These are phyloP conservation scores for Microbotryum saponariae DNA, from an alignment of 1,284 basidiomycete species.

Conservation along the genomic window DNA sequence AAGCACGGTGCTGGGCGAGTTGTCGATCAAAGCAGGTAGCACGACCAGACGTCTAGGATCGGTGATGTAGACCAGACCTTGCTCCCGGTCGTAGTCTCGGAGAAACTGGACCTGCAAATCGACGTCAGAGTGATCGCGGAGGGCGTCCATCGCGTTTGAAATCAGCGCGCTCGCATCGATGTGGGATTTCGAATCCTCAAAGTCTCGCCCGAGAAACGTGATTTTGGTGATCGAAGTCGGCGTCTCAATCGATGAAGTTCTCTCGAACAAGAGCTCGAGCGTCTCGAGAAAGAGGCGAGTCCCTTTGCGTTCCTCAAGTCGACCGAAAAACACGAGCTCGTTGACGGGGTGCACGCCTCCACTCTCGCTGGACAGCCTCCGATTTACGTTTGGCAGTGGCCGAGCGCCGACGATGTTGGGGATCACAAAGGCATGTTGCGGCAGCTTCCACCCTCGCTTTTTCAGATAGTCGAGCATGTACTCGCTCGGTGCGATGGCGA, in stretches of 20 bases:
- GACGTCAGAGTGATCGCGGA: slow-evolving; percentile 21
- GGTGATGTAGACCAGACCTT: slow-evolving; percentile 24
- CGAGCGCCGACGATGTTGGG: slow-evolving; percentile 20
- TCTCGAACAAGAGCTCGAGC: slow-evolving; percentile 14
- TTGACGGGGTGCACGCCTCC: slow-evolving; percentile 2
- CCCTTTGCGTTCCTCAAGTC: slow-evolving; percentile 32
- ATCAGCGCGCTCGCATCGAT: slow-evolving; percentile 17
- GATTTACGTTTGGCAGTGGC: background rate
- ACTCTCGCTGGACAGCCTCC: background rate
- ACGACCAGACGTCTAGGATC: slow-evolving; percentile 23
- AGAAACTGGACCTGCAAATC: slow-evolving; percentile 20
- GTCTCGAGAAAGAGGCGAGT: slow-evolving; percentile 18
- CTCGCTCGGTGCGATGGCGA: slow-evolving; percentile 26
- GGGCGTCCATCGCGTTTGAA: slow-evolving; percentile 15
- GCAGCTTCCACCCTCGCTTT: slow-evolving; percentile 21
- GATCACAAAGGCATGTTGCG: slow-evolving; percentile 17
- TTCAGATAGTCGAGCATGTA: slow-evolving; percentile 29
- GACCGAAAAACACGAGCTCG: slow-evolving; percentile 32
- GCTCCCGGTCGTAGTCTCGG: slow-evolving; percentile 13
- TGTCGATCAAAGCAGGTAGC: slow-evolving; percentile 29
- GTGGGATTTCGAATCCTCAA: slow-evolving; percentile 15
- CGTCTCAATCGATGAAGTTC: background rate
- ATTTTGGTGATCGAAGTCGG: slow-evolving; percentile 5
- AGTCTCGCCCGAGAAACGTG: slow-evolving; percentile 29
- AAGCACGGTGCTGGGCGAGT: slow-evolving; percentile 31